Base-by-base conservation (phyloP, 2,329 filamentous ascomycete species). In the Colletotrichum sp. region DNA sequence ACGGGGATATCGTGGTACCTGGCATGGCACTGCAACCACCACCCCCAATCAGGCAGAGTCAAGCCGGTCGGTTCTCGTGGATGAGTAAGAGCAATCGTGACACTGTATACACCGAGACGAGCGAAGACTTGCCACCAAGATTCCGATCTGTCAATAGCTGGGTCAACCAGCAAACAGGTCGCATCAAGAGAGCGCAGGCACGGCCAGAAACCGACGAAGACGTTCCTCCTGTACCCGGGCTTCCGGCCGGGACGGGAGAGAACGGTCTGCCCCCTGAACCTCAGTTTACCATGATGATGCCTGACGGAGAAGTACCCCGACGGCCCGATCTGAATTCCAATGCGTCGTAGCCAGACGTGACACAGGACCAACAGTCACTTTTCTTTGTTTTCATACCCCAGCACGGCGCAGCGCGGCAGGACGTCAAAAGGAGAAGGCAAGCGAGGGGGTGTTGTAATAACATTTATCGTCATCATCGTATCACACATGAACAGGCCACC, bases 161-260 rank as follows among this genome's bases (percentile, higher is more conserved):
- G 92, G 92, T 94, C 3, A 89, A 89, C 78, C 91, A 94, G 80
- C 92, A 94, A 82, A 89, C 89, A 10, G 89, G 88, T 4, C 87
- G 90, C 4, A 81, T 92, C 34, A 88, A 87, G 79, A 85, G 88
- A 30, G 88, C 86, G 3, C 84, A 87, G 78, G 85, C 86, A 72
- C 85, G 84, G 55, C 81, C 81, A 10, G 76, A 81, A 52, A 82
- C 83, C 62, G 79, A 81, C 16, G 79, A 71, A 13, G 80, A 83
- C 24, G 80, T 85, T 12, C 87, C 87, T 5, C 85, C 86, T 1
- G 83, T 88, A 32, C 86, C 87, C 3, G 81, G 82, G 5, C 78
- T 84, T 62, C 79, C 80, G 24, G 81, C 81, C 7, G 79, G 81
- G n/a, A 81, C 82, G 12, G 83, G 83, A 1, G 78, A 81, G 15